Evolutionary conservation across 768 basidiomycete species (phyloP), one percentile per base, ranked within the genome.

Genomic region (Trametes cinnabarina): DNA sequence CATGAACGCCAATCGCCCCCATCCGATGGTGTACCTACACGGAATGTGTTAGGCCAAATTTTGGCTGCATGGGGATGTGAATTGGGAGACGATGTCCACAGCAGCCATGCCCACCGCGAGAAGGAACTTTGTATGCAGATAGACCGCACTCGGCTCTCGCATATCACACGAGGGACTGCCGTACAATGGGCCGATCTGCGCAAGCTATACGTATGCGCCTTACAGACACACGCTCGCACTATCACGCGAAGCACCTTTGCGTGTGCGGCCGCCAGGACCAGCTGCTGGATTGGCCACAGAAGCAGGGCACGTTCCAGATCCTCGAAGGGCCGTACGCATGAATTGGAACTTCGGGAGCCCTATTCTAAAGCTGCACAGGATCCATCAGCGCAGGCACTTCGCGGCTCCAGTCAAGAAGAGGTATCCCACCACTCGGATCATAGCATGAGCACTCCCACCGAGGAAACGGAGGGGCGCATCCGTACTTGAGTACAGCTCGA

Each of bases 321-420:
- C 46, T 58, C 50, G 57, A 51, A 32, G 28, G 44, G 23, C 50
- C n/a, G 35, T 58, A 51, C 49, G 40, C 57, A 52, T 52, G 57
- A 37, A 41, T 30, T 47, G 57, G 46, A 52, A 39, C 50, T n/a
- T 22, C 50, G 41, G n/a, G n/a, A n/a, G n/a, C n/a, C n/a, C n/a
- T n/a, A 58, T 51, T 58, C 35, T 58, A 51, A 37, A 35, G 43
- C 25, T 30, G 57, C 57, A 58, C 57, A 52, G 57, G 51, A 58
- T 58, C 50, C 20, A 58, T 58, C 57, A 58, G 57, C 57, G 26
- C 43, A 47, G 43, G 25, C 49, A 28, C 44, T 47, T 47, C 50
- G 50, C 44, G 17, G 46, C 44, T 47, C n/a, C 35, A 52, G n/a
- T 47, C 26, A 48, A 43, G 15, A 51, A 26, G 35, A 28, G 22